A percentile compares a stretch with the other conserved stretches of the same genome.
These are phyloP conservation scores for Actinomucor elegans DNA, from an alignment of 371 early-diverging fungal genomes.

Conservation along the genomic window DNA sequence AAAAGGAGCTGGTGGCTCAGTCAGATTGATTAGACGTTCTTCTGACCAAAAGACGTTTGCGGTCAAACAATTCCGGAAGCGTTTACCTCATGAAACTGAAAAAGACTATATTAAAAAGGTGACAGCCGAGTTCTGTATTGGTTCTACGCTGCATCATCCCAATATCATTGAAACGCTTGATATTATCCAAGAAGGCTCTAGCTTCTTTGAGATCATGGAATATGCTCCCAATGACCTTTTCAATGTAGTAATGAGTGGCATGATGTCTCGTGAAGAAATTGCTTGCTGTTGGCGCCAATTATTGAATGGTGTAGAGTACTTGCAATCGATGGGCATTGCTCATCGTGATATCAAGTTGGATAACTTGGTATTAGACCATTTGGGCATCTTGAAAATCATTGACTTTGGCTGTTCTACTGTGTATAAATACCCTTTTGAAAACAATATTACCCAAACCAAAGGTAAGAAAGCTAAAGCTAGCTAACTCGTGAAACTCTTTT, in stretches of 20 bases:
- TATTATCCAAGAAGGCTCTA: slow-evolving; percentile 59
- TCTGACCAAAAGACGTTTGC: slow-evolving; percentile 60
- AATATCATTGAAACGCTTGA: slow-evolving; percentile 85
- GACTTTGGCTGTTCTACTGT: slow-evolving; percentile 90
- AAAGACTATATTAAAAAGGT: slow-evolving; percentile 77
- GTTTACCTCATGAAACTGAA: slow-evolving; percentile 62
- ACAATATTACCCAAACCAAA: slow-evolving; percentile 50
- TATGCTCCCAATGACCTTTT: slow-evolving; percentile 75
- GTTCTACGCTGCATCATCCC: slow-evolving; percentile 75
- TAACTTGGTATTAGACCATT: slow-evolving; percentile 67
- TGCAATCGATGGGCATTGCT: slow-evolving; percentile 73
- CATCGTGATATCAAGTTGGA: slow-evolving; percentile 86
- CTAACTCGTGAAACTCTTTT: too few species aligned
- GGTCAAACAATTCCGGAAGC: slow-evolving; percentile 76
- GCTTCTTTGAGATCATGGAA: slow-evolving; percentile 73
- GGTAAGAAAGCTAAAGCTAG: slow-evolving; percentile 27
- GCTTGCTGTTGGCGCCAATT: slow-evolving; percentile 71
- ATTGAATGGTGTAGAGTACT: slow-evolving; percentile 66
- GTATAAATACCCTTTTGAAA: slow-evolving; percentile 67
- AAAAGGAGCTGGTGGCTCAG: slow-evolving; percentile 70
- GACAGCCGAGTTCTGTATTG: slow-evolving; percentile 80
- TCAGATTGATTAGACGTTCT: slow-evolving; percentile 54
- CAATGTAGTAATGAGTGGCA: slow-evolving; percentile 60
- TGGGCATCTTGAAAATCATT: slow-evolving; percentile 78
- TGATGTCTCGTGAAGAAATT: slow-evolving; percentile 61